Conservation (phyloP, 179 eudicot genomes). For the Kewa caespitosa region DNA sequence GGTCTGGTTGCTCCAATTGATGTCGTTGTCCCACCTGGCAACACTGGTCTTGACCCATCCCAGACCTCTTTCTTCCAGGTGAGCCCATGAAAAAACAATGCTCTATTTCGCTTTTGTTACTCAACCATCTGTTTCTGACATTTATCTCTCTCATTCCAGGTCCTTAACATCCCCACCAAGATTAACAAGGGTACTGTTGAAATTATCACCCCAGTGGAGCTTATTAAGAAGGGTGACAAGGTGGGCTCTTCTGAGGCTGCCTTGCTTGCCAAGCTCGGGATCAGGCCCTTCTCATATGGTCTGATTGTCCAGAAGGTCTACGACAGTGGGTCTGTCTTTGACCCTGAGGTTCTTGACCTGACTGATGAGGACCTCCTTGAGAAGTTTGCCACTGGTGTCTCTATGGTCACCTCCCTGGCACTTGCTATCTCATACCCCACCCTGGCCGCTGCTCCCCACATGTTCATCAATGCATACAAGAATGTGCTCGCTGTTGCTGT, state of each 20-base stretch:
- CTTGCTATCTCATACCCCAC: conserved; percentile 75
- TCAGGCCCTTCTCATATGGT: conserved; percentile 87
- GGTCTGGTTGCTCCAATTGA: conserved; percentile 87
- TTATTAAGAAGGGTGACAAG: conserved; percentile 81
- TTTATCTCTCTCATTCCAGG: conserved; percentile 30
- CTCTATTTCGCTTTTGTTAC: background rate
- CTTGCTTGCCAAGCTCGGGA: conserved; percentile 79
- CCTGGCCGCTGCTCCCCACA: conserved; percentile 80
- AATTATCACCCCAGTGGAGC: conserved; percentile 85
- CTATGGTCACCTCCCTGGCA: conserved; percentile 56
- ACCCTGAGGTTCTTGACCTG: conserved; percentile 75
- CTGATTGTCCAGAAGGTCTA: conserved; percentile 56
- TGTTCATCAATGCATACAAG: conserved; percentile 82
- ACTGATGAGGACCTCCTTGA: conserved; percentile 67
- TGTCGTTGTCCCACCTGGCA: conserved; percentile 92
- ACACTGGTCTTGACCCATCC: conserved; percentile 93
- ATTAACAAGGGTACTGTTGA: conserved; percentile 96
- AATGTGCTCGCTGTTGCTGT: conserved; percentile 70
- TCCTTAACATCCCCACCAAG: conserved; percentile 87
- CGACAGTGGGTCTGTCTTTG: conserved; percentile 72
- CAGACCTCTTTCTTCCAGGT: conserved; percentile 98
- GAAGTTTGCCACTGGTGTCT: conserved; percentile 67
- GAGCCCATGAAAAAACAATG: background rate
- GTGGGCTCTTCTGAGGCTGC: conserved; percentile 94
- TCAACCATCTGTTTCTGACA: background rate